Base-by-base conservation (phyloP, 208 protist species). In the Acanthamoeba sp. region DNA sequence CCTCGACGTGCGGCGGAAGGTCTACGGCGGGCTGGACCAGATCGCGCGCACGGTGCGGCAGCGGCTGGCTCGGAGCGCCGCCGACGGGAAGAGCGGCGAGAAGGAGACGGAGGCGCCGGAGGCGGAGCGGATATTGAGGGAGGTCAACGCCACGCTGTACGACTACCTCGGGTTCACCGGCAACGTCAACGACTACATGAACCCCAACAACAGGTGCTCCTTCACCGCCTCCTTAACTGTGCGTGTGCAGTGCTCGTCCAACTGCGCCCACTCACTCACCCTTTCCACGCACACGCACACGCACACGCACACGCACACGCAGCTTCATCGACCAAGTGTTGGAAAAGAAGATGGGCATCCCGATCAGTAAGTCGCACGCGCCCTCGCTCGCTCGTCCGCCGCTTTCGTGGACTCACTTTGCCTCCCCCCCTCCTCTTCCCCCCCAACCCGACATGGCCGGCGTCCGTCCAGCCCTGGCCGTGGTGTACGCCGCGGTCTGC, bases 141-240 rank as follows among this genome's bases (percentile, higher is more conserved):
- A 22, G 66, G 66, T 76, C 32, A 76, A 76, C 29, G 29, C 66
- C 32, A 40, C 34, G 7, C 66, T 76, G 7, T 76, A 76, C 66
- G 12, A 29, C 66, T 29, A 40, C 29, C 66, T 76, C 32, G 32
- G 66, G 32, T 76, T 76, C 66, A 27, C 29, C 34, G 32, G 32
- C 66, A 76, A 76, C 66, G 66, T 76, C 66, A 42, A 76, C 66
- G 66, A 76, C 66, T 76, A 76, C 66, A 76, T 76, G 66, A 76
- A 76, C 6, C 66, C 66, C n/a, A 76, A 42, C 66, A 76, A 76
- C 66, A 69, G 62, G 62, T 69, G n/a, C 29, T 18, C n/a, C n/a
- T n/a, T n/a, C n/a, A n/a, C n/a, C n/a, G n/a, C n/a, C n/a, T n/a
- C n/a, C n/a, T n/a, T n/a, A n/a, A n/a, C n/a, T n/a, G n/a, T n/a